Evolutionary conservation across 495 filamentous ascomycete species (phyloP), one percentile per base, ranked within the genome.

Genomic region (Hypoxylon cercidicola): DNA sequence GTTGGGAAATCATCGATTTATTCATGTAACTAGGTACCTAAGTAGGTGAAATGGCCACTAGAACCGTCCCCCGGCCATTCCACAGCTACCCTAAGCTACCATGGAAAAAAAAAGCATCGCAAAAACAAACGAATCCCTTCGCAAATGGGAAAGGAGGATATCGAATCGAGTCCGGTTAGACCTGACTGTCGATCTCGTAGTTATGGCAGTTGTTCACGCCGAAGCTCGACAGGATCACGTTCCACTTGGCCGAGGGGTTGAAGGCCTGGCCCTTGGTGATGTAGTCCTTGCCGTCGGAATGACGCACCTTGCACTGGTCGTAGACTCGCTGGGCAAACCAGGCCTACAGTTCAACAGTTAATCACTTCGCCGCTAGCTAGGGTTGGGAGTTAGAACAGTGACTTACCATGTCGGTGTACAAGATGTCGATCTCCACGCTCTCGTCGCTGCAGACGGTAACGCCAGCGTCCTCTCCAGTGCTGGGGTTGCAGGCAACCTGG

Each of bases 101-200:
- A 25, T 2, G 5, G 23, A 25, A 25, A 25, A 25, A 5, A 2
- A 25, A 5, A 2, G 23, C 23, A 25, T 25, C 23, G 23, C 23
- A 25, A 25, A 25, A 5, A 25, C 5, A 2, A 25, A 5, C 23
- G 23, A 25, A 25, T 25, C 23, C 23, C 23, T 25, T 25, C 23
- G 23, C 23, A 5, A 25, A 5, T 25, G 5, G 23, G 23, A 25
- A 25, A 5, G 23, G 62, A 81, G 69, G 79, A 79, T 52, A 32
- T 32, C 78, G 71, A 8, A 69, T 69, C 23, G 23, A 25, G 23
- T 5, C 23, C 23, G 23, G 5, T 25, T 25, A n/a, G n/a, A n/a
- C n/a, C n/a, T n/a, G n/a, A n/a, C n/a, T n/a, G n/a, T n/a, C n/a
- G n/a, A n/a, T n/a, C n/a, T n/a, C n/a, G n/a, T n/a, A 25, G 23